Base-by-base conservation (phyloP, 2,329 filamentous ascomycete genomes). In the Trichocomaceae sp. region DNA sequence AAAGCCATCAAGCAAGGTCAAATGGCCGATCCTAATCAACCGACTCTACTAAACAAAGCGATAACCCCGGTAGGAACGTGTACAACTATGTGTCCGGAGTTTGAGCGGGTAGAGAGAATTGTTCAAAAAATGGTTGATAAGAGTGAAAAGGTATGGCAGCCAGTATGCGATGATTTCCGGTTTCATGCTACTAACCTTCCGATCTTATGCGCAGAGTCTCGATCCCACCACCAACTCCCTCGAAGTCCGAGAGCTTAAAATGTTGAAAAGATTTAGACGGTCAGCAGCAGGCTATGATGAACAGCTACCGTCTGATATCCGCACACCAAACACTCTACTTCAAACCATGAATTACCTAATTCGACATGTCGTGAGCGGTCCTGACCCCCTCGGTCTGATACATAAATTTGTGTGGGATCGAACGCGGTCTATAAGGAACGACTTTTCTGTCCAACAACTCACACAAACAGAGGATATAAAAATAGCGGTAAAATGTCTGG, bases 371-470 rank as follows among this genome's bases (percentile, higher is more conserved):
- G 68, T 85, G 54, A 74, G 73, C 41, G 76, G 80, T 26, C 67
- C 71, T 20, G 73, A 79, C 17, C 69, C 72, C 31, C 70, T 83
- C 50, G 75, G 72, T 1, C 65, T 74, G n/a, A 76, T 83, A 12
- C 80, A 85, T 62, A 78, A 79, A 57, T 86, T 84, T 65, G 76
- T 85, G 23, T 86, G 83, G 83, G 83, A 85, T 63, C 77, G 83
- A 17, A 84, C 82, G 33, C 76, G 83, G 47, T 82, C 81, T 5
- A 79, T 86, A 56, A 78, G 83, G 41, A 85, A 85, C 62, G 83
- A 86, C 64, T 81, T 85, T 50, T 81, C 81, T 2, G 83, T 84
- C 19, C 82, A 84, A 64, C 79, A 82, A 62, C 69, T 84, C 55
- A 79, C 77, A 7, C 79, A 78, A 58, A 66, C 72, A n/a, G 71